Conservation (phyloP, 805 yeast species). For the Schwanniomyces pseudopolymorphus region DNA sequence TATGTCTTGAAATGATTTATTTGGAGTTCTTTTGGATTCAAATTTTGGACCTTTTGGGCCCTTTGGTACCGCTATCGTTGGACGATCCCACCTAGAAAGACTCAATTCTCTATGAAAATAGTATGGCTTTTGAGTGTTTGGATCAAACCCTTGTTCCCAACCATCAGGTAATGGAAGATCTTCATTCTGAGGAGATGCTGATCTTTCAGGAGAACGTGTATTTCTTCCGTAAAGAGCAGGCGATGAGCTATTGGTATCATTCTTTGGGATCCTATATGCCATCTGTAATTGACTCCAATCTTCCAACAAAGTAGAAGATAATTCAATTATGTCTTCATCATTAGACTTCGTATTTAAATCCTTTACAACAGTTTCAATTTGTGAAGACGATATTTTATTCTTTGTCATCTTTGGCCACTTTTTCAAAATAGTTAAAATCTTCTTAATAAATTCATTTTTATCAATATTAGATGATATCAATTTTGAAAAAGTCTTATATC, state of each 20-base stretch:
- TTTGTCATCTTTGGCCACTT: constrained; percentile 60
- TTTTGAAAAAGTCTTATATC: constrained; percentile 74
- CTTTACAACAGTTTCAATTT: constrained; percentile 63
- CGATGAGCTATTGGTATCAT: constrained; percentile 7
- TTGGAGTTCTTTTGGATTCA: constrained; percentile 3
- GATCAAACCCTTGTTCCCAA: constrained; percentile 61
- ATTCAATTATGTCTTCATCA: constrained; percentile 26
- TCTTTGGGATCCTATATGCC: constrained; percentile 83
- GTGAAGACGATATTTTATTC: constrained; percentile 72
- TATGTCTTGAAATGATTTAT: constrained; percentile 13
- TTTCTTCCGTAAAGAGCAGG: constrained; percentile 19
- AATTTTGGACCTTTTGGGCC: constrained; percentile 32
- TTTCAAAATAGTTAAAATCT: constrained; percentile 58
- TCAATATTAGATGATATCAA: constrained; percentile 43
- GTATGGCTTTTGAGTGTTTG: constrained; percentile 44
- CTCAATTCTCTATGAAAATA: constrained; percentile 53
- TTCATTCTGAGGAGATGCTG: constrained; percentile 8
- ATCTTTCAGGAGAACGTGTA: constrained; percentile 18
- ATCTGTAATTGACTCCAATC: constrained; percentile 75
- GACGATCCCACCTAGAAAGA: constrained; percentile 61
- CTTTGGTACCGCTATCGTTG: constrained; percentile 36
- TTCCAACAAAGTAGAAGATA: constrained; percentile 48
- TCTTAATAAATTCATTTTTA: constrained; percentile 33
- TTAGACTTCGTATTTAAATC: constrained; percentile 30
- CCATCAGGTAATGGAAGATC: constrained; percentile 53